Percentiles rank a stretch among this genome's conserved stretches.
Evolutionary conservation across 2,329 filamentous ascomycete genomes (phyloP).

Genomic region (Fusarium abutilonis): DNA sequence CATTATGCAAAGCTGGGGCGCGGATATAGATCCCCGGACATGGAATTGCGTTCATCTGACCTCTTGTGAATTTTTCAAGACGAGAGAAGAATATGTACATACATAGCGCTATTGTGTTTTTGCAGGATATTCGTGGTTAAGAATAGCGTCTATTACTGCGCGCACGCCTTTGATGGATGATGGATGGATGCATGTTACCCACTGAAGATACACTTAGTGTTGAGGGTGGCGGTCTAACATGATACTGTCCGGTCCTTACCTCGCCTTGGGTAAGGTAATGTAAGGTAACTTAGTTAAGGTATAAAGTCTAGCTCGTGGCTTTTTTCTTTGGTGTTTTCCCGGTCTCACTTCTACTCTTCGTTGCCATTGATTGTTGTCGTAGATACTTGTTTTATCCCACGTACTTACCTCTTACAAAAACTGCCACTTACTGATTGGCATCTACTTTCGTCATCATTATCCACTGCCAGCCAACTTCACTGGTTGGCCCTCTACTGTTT

Average conservation of each 20-base stretch:
- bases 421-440: slow-evolving; percentile 13
- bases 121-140: slow-evolving; percentile 1
- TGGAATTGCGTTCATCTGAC: slow-evolving; percentile 38
- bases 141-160: slow-evolving; percentile 24
- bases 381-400: not conserved
- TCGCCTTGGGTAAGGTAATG: slow-evolving; percentile 16
- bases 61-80: slow-evolving; percentile 8
- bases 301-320: slow-evolving; percentile 24
- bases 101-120: not conserved
- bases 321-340: slow-evolving; percentile 24
- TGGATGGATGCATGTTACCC: slow-evolving; percentile 12
- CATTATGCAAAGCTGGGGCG: slow-evolving; percentile 10
- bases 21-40: slow-evolving; percentile 24
- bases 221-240: slow-evolving; percentile 38
- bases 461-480: not conserved
- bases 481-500: slow-evolving; percentile 1
- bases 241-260: slow-evolving; percentile 17
- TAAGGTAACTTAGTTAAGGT: slow-evolving; percentile 2
- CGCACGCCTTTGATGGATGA: slow-evolving; percentile 28
- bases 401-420: too few species aligned
- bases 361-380: slow-evolving; percentile 6
- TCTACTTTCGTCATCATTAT: slow-evolving; percentile 27
- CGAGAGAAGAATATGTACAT: not conserved
- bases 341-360: slow-evolving; percentile 2
- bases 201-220: slow-evolving; percentile 22